Base-by-base conservation (phyloP, 2,329 filamentous ascomycete species). In the Akanthomyces lecanii region DNA sequence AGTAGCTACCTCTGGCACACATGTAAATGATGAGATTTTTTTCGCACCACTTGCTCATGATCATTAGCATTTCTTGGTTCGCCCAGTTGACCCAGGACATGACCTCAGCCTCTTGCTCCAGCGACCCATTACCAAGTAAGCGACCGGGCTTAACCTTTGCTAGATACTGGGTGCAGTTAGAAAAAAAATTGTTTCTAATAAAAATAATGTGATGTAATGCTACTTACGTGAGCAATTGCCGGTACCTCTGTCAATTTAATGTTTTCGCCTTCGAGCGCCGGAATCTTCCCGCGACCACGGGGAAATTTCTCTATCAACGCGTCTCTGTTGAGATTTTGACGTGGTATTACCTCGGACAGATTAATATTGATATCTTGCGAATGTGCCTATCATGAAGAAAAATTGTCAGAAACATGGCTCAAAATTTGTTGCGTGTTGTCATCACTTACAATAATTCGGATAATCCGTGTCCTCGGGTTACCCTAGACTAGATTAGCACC, bases 51-150 rank as follows among this genome's bases (percentile, higher is more conserved):
- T 61, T 61, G 58, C 44, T 51, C 58, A 61, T 51, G 48, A 53
- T 53, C 33, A 61, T 14, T 48, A 61, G 58, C 23, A 61, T n/a
- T 25, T 61, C 58, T 18, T 52, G 47, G 48, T 61, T 61, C 4
- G 58, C 58, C 58, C 48, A 61, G 23, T 48, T 61, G n/a, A 61
- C 48, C 58, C 58, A 61, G 33, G 58, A 61, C 45, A 53, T 38
- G 33, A 61, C 58, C 23, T 61, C 58, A n/a, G 48, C 58, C 50
- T 61, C 58, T 33, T 61, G 58, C 23, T 53, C 58, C 12, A 61
- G 48, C 23, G 58, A 61, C 16, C 58, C 58, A n/a, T 61, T 48
- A 16, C 58, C 58, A 16, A 61, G 45, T 3, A 61, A 25, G n/a
- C 18, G 16, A 36, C 58, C 33, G 10, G 58, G 36, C 33, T 51